A percentile compares a stretch with the other conserved stretches of the same genome.
Conservation (phyloP, 192 early-diverging fungal species). For the Coemansia sp. region DNA sequence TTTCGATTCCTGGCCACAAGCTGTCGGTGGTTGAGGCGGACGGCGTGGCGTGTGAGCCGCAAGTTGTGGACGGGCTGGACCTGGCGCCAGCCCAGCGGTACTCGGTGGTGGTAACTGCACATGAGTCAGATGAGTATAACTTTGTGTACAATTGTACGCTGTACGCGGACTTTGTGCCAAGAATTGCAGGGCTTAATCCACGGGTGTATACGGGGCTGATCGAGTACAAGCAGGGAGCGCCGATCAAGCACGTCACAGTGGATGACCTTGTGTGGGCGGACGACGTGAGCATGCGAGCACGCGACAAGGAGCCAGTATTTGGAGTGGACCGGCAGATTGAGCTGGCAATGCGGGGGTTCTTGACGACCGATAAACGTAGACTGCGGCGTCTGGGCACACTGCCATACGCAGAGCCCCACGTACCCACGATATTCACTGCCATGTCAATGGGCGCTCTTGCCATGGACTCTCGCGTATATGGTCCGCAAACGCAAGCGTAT, state of each 20-base stretch:
- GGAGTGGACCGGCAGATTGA: constrained; percentile 18
- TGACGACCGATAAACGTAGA: constrained; percentile 3
- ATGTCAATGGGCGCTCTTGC: constrained; percentile 55
- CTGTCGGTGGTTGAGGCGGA: constrained; percentile 77
- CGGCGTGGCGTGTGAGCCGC: constrained; percentile 59
- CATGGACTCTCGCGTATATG: constrained; percentile 58
- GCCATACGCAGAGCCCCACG: constrained; percentile 3
- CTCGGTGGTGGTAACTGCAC: constrained; percentile 75
- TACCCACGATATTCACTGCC: constrained; percentile 65
- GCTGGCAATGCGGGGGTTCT: constrained; percentile 2
- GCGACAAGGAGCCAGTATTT: constrained; percentile 10
- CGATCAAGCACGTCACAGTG: constrained; percentile 1
- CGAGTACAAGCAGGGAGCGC: constrained; percentile 14
- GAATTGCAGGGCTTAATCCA: constrained; percentile 44
- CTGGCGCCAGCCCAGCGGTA: constrained; percentile 69
- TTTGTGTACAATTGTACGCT: constrained; percentile 67
- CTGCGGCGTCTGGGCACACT: not conserved
- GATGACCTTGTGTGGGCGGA: constrained; percentile 12
- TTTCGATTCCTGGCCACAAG: constrained; percentile 74
- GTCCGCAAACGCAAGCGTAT: constrained; percentile 58
- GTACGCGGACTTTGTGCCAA: constrained; percentile 59
- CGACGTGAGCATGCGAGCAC: constrained; percentile 16
- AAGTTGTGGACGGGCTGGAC: constrained; percentile 57
- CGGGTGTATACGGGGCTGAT: constrained; percentile 32
- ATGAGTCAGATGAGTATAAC: constrained; percentile 55